phyloP scores from a whole-genome alignment of 2,329 filamentous ascomycete genomes.

The Paraphaeosphaeria minitans region DNA sequence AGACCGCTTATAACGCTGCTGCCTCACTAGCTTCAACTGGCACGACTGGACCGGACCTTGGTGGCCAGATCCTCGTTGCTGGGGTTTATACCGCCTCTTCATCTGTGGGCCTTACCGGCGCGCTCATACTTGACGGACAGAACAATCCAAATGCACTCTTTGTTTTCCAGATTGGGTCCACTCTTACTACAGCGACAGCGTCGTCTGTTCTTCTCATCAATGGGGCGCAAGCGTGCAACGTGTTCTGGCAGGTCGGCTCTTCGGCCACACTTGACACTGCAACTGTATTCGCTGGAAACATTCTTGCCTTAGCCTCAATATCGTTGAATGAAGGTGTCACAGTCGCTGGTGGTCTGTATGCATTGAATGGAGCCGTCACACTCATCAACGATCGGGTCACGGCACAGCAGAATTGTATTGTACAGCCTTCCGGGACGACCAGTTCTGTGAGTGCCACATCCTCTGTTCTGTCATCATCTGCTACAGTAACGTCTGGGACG shows the following conservation, averaged over 20 bases:
- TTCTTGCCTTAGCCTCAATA: conserved; percentile 16
- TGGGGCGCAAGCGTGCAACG: conserved; percentile 20
- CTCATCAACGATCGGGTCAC: conserved; percentile 14
- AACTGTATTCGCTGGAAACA: conserved; percentile 15
- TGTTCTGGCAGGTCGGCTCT: conserved; percentile 17
- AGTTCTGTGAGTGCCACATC: no score
- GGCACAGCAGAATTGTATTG: neutral
- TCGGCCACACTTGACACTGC: conserved; percentile 16
- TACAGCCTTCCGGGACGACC: no score
- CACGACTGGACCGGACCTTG: neutral
- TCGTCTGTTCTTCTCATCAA: conserved; percentile 16
- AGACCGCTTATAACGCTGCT: neutral
- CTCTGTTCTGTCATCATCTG: no score
- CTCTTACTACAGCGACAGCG: conserved; percentile 14
- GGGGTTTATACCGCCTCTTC: conserved; percentile 1
- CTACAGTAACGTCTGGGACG: no score
- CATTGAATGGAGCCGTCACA: conserved; percentile 17
- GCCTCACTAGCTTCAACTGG: neutral
- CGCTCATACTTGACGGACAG: conserved; percentile 17
- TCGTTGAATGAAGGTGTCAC: conserved; percentile 9
- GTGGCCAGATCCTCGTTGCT: neutral
- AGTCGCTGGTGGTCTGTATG: conserved; percentile 16
- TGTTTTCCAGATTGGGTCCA: conserved; percentile 19
- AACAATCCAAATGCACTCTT: conserved; percentile 16
- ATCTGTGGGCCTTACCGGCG: no score